These are phyloP conservation scores for Tolypocladium ophioglossoides DNA, from an alignment of 2,329 filamentous ascomycete species.

Conservation along the genomic window DNA sequence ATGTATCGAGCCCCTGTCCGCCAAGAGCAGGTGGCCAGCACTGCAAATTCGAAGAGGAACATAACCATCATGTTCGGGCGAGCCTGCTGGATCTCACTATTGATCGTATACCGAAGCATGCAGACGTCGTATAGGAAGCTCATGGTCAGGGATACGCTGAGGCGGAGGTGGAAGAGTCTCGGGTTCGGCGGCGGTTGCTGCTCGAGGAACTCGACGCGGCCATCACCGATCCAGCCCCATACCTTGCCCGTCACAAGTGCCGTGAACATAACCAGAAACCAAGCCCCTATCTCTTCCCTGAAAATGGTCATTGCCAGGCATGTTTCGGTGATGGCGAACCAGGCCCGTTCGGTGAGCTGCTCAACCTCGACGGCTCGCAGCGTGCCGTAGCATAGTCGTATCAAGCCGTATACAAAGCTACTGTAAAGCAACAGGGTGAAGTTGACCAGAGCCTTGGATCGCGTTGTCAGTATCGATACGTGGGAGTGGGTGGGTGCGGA, in stretches of 20 bases:
- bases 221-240: constrained; percentile 97
- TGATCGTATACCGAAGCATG: constrained; percentile 72
- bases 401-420: constrained; percentile 74
- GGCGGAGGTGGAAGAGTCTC: constrained; percentile 72
- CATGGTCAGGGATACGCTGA: constrained; percentile 67
- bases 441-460: constrained; percentile 72
- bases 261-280: constrained; percentile 96
- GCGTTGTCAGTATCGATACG: constrained; percentile 3
- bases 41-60: constrained; percentile 96
- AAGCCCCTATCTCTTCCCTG: constrained; percentile 84
- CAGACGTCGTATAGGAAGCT: constrained; percentile 71
- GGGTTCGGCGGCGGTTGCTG: constrained; percentile 90
- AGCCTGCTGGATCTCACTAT: constrained; percentile 75
- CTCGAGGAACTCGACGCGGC: constrained; percentile 85
- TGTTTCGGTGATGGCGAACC: constrained; percentile 97
- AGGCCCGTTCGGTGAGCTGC: constrained; percentile 92
- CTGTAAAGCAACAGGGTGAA: constrained; percentile 73
- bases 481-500: background rate
- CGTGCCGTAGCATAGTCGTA: constrained; percentile 80
- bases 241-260: constrained; percentile 87
- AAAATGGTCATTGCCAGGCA: constrained; percentile 98
- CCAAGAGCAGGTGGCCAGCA: constrained; percentile 68
- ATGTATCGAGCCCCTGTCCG: constrained; percentile 72
- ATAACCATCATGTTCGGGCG: constrained; percentile 99
- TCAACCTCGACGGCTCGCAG: constrained; percentile 92